Conservation (phyloP, 495 filamentous ascomycete genomes). For the Tuber indicum region DNA sequence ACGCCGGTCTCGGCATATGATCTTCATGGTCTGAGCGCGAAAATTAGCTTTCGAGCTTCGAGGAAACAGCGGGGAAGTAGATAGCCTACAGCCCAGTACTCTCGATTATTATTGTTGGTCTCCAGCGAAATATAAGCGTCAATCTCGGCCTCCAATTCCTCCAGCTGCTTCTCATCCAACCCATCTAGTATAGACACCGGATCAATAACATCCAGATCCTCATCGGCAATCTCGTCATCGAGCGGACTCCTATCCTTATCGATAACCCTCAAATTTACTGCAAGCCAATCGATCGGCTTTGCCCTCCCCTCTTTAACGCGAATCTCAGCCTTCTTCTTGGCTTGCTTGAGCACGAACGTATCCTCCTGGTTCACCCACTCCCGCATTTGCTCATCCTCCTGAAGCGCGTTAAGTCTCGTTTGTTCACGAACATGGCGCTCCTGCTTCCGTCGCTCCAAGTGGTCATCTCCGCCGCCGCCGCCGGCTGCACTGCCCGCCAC, state of each 20-base stretch:
- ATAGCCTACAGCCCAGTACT: slow-evolving; percentile 70
- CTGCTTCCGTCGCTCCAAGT: slow-evolving; percentile 32
- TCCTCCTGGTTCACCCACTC: slow-evolving; percentile 92
- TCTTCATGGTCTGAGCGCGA: slow-evolving; percentile 60
- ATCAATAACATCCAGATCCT: slow-evolving; percentile 68
- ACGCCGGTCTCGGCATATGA: slow-evolving; percentile 73
- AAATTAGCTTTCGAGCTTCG: slow-evolving; percentile 34
- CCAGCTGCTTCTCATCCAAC: slow-evolving; percentile 61
- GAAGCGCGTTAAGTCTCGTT: slow-evolving; percentile 54
- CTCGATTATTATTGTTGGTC: slow-evolving; percentile 63
- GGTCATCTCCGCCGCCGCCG: slow-evolving; percentile 21
- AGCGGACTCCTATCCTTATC: slow-evolving; percentile 70
- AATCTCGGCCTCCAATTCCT: slow-evolving; percentile 78
- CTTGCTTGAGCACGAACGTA: slow-evolving; percentile 89
- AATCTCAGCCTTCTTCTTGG: slow-evolving; percentile 96
- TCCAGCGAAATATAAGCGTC: slow-evolving; percentile 78
- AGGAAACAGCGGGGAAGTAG: background rate
- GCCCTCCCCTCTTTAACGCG: slow-evolving; percentile 89
- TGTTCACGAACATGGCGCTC: slow-evolving; percentile 40
- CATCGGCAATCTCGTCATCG: slow-evolving; percentile 79
- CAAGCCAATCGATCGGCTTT: slow-evolving; percentile 91
- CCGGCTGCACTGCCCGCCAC: slow-evolving; percentile 4
- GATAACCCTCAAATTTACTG: slow-evolving; percentile 79
- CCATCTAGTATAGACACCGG: slow-evolving; percentile 77
- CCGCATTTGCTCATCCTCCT: slow-evolving; percentile 69